Percentiles rank a stretch among this genome's conserved stretches.
phyloP scores from a whole-genome alignment of 352 stramenopile species.

The Phytophthora hibernalis region DNA sequence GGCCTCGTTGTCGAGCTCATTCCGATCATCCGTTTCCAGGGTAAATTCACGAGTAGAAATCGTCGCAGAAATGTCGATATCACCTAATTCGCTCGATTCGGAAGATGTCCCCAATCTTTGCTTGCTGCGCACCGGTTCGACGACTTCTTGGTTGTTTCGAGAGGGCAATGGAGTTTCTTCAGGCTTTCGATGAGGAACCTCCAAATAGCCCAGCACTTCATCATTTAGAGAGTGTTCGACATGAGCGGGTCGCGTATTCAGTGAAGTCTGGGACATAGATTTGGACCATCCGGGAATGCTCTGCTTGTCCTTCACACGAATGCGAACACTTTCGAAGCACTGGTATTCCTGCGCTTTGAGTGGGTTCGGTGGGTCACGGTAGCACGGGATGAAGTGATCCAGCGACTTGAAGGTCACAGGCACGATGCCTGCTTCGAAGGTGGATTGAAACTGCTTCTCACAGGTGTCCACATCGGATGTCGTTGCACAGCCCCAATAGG shows the following conservation, averaged over 20 bases:
- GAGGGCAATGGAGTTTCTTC: neutral
- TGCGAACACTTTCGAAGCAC: conserved; percentile 72
- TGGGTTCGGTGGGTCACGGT: conserved; percentile 78
- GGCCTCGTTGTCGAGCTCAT: conserved; percentile 1
- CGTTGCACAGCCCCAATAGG: conserved; percentile 81
- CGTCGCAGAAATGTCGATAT: conserved; percentile 6
- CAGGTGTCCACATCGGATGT: conserved; percentile 64
- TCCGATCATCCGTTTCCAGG: neutral
- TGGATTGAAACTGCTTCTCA: conserved; percentile 74
- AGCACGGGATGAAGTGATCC: conserved; percentile 90
- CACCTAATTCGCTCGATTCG: conserved; percentile 7
- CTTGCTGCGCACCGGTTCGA: conserved; percentile 12
- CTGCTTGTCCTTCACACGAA: conserved; percentile 82
- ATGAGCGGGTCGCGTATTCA: conserved; percentile 5
- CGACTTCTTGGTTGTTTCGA: conserved; percentile 2
- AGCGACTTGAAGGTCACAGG: conserved; percentile 73
- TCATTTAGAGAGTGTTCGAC: neutral
- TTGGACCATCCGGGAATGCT: conserved; percentile 84
- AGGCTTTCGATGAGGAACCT: conserved; percentile 1
- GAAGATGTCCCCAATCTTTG: conserved; percentile 8
- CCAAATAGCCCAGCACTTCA: conserved; percentile 5
- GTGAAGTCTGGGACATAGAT: conserved; percentile 7
- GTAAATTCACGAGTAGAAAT: conserved; percentile 1
- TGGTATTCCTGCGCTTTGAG: conserved; percentile 74
- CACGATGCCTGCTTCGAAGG: conserved; percentile 72